These are phyloP conservation scores for Osmanthus fragrans DNA, from an alignment of 257 asterid genomes.

Conservation along the genomic window DNA sequence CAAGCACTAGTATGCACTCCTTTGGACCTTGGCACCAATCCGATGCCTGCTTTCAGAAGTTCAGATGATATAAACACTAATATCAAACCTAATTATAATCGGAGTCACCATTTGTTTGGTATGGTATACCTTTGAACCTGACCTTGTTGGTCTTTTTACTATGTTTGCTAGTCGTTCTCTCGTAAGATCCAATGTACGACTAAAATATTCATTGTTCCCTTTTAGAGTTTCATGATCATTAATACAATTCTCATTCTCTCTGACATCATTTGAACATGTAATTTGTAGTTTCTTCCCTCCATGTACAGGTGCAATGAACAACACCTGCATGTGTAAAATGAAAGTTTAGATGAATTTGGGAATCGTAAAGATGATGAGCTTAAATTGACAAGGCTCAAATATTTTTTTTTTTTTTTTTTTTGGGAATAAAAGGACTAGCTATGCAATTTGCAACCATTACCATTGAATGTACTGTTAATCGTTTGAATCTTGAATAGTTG, in stretches of 20 bases:
- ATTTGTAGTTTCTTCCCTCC: slow-evolving; percentile 67
- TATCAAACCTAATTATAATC: slow-evolving; percentile 17
- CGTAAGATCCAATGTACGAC: slow-evolving; percentile 46
- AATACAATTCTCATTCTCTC: slow-evolving; percentile 36
- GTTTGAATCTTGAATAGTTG: background rate
- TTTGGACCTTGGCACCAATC: slow-evolving; percentile 71
- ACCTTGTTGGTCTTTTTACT: slow-evolving; percentile 68
- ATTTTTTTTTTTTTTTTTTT: background rate
- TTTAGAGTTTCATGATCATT: slow-evolving; percentile 42
- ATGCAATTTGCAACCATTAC: background rate
- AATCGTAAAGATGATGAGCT: background rate
- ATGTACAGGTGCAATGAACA: slow-evolving; percentile 76
- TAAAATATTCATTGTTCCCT: slow-evolving; percentile 34
- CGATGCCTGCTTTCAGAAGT: slow-evolving; percentile 57
- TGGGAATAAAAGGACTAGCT: background rate
- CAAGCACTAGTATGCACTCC: slow-evolving; percentile 82
- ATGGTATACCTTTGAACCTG: slow-evolving; percentile 76
- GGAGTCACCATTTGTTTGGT: slow-evolving; percentile 12
- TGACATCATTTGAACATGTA: slow-evolving; percentile 39
- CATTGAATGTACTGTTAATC: background rate
- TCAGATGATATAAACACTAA: slow-evolving; percentile 22
- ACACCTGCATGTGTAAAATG: slow-evolving; percentile 50
- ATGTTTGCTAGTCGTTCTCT: slow-evolving; percentile 61
- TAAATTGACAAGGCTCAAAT: background rate
- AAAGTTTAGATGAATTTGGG: background rate